Evolutionary conservation across 1,284 basidiomycete species (phyloP).

Genomic region (Porogramme epimiltina): DNA sequence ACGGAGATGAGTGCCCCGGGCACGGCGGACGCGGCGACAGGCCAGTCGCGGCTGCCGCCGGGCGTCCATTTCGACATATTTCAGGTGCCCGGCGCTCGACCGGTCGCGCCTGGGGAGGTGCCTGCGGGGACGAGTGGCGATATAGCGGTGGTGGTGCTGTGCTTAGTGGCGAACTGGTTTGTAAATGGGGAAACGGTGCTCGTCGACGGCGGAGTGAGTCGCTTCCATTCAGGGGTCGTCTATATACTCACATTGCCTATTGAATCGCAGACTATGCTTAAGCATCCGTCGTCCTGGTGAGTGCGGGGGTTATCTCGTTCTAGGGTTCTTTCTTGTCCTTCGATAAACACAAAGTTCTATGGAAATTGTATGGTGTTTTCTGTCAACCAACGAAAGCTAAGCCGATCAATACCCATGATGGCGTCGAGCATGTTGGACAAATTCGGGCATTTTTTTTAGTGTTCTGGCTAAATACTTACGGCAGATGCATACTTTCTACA

Average conservation of each 20-base stretch:
- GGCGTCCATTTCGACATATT: conserved; percentile 28
- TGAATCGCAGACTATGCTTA: conserved; percentile 37
- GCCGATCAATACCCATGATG: too few relatives aligned
- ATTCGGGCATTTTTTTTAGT: too few relatives aligned
- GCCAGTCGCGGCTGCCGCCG: conserved; percentile 33
- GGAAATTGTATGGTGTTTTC: too few relatives aligned
- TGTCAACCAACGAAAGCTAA: too few relatives aligned
- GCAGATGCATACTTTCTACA: too few relatives aligned
- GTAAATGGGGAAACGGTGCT: conserved; percentile 55
- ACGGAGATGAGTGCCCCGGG: conserved; percentile 39
- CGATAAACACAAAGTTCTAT: too few relatives aligned
- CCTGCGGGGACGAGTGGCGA: conserved; percentile 44
- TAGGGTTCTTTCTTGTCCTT: too few relatives aligned
- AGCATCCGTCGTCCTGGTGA: conserved; percentile 47
- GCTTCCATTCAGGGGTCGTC: not conserved
- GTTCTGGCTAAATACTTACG: too few relatives aligned
- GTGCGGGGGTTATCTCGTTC: too few relatives aligned
- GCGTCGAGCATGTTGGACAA: too few relatives aligned
- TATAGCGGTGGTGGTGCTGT: conserved; percentile 47
- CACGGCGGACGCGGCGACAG: conserved; percentile 32
- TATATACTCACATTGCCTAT: not conserved
- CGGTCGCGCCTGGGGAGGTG: conserved; percentile 11
- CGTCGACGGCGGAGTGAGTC: conserved; percentile 51
- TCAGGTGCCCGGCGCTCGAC: conserved; percentile 37
- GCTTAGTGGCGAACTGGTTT: conserved; percentile 50